phyloP scores from a whole-genome alignment of 345 rosid species.

The Microthlaspi erraticum region DNA sequence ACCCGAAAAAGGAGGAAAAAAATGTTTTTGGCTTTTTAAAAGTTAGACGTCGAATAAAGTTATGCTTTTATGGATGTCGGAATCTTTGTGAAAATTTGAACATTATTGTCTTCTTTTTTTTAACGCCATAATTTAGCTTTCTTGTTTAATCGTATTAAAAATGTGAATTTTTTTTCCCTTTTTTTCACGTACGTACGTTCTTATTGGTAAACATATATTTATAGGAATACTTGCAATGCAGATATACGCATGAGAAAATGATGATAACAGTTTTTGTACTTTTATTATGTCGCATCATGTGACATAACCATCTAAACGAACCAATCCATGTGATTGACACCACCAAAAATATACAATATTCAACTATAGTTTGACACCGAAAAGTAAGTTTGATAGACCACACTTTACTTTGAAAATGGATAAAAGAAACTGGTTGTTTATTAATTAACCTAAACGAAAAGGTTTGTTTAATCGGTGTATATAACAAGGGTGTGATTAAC shows the following conservation, averaged over 20 bases:
- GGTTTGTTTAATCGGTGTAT: constrained; percentile 10
- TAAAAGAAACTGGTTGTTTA: background rate
- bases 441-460: background rate
- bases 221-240: constrained; percentile 14
- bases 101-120: constrained; percentile 2
- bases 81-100: constrained; percentile 28
- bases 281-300: constrained; percentile 36
- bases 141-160: background rate
- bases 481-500: constrained; percentile 7
- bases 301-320: constrained; percentile 33
- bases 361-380: background rate
- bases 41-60: constrained; percentile 44
- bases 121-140: constrained; percentile 1
- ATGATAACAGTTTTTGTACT: constrained; percentile 31
- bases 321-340: constrained; percentile 34
- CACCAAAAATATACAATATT: constrained; percentile 24
- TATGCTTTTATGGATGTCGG: constrained; percentile 40
- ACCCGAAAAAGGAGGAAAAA: constrained; percentile 15
- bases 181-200: constrained; percentile 6
- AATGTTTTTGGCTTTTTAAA: constrained; percentile 33
- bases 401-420: constrained; percentile 37
- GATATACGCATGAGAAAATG: constrained; percentile 36
- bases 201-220: background rate
- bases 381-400: constrained; percentile 31
- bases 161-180: background rate